Evolutionary conservation across 1,284 basidiomycete species (phyloP).

Genomic region (Quambalaria eucalypti): DNA sequence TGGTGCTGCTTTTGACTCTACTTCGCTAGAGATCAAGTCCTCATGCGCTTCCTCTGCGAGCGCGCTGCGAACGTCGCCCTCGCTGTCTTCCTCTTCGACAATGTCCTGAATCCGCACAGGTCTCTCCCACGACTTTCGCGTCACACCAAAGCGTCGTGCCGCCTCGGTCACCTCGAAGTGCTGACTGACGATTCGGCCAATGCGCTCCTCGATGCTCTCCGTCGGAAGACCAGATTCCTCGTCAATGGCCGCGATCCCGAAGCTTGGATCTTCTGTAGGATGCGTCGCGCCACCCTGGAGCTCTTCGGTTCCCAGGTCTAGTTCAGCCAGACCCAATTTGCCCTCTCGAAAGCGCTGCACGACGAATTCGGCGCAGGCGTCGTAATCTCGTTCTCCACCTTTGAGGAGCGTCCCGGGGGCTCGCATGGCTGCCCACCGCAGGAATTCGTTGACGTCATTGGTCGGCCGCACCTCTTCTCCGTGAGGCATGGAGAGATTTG

Average conservation of each 20-base stretch:
- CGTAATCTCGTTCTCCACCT: conserved; percentile 26
- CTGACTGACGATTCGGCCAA: neutral
- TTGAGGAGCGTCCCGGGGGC: conserved; percentile 33
- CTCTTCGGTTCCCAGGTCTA: conserved; percentile 30
- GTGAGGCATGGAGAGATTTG: conserved; percentile 3
- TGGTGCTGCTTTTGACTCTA: no score
- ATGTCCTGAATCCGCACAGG: neutral
- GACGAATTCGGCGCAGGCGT: conserved; percentile 34
- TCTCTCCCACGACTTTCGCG: neutral
- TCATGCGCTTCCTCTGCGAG: neutral
- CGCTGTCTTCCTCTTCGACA: neutral
- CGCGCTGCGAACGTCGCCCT: neutral
- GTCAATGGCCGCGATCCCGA: neutral
- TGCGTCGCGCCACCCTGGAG: conserved; percentile 8
- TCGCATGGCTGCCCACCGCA: conserved; percentile 23
- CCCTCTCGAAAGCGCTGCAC: conserved; percentile 37
- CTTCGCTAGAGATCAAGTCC: no score
- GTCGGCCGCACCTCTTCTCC: conserved; percentile 11
- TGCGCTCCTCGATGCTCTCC: neutral
- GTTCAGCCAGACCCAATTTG: conserved; percentile 30
- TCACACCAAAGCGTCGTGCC: neutral
- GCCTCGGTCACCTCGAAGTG: neutral
- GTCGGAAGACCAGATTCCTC: neutral
- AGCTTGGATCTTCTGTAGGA: neutral
- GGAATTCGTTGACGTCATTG: conserved; percentile 22